Percentiles rank a stretch among this genome's conserved stretches.
These are phyloP conservation scores for Diaporthe vexans DNA, from an alignment of 2,329 filamentous ascomycete species.

Conservation along the genomic window DNA sequence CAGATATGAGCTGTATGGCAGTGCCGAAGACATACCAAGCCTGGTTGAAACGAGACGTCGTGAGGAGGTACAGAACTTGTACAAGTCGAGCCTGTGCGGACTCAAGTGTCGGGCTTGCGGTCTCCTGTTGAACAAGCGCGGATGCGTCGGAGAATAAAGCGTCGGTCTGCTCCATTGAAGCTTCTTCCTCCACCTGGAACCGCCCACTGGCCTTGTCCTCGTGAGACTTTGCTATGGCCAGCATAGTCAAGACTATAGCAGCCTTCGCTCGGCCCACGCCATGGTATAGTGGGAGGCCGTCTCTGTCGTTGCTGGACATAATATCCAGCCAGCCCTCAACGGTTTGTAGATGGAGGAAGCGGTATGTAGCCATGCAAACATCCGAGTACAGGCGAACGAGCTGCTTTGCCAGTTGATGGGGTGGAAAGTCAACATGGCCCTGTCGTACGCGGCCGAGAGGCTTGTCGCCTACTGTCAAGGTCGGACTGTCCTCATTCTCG, in stretches of 20 bases:
- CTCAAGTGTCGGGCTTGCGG: constrained; percentile 66
- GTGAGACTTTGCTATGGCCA: constrained; percentile 19
- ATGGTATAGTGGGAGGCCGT: background rate
- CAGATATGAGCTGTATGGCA: constrained; percentile 64
- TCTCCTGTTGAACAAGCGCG: constrained; percentile 47
- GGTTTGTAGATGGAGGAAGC: constrained; percentile 5
- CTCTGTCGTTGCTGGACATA: constrained; percentile 3
- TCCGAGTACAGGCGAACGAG: constrained; percentile 12
- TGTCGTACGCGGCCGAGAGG: constrained; percentile 45
- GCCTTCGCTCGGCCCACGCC: constrained; percentile 10
- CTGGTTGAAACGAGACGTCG: constrained; percentile 71
- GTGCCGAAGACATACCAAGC: constrained; percentile 73
- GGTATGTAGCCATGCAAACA: constrained; percentile 23
- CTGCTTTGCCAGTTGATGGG: background rate
- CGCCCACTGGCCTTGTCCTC: constrained; percentile 16
- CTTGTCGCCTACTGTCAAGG: constrained; percentile 24
- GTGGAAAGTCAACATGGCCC: constrained; percentile 28
- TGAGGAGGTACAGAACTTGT: constrained; percentile 70
- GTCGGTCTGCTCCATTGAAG: constrained; percentile 43
- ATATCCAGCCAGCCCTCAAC: constrained; percentile 12
- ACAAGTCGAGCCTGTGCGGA: constrained; percentile 69
- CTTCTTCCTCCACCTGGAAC: constrained; percentile 9
- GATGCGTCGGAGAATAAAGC: constrained; percentile 51
- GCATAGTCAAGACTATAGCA: background rate
- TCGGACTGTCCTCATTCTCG: constrained; percentile 16